phyloP scores from a whole-genome alignment of 345 rosid genomes.

The Brassica cretica region DNA sequence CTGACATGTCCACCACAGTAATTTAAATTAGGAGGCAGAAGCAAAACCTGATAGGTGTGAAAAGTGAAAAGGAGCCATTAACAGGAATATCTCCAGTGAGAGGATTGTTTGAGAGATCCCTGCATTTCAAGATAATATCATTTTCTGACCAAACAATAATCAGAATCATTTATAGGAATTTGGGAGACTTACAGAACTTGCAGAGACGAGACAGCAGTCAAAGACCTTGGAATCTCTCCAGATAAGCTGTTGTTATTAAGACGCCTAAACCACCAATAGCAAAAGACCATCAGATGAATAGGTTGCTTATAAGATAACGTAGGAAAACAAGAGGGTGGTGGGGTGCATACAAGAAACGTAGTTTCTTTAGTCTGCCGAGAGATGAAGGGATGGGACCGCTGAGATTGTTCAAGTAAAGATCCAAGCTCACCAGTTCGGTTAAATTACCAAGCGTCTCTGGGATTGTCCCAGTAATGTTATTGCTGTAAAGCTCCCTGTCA shows the following conservation, averaged over 20 bases:
- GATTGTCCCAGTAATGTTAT: slow-evolving; percentile 63
- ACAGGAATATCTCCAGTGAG: slow-evolving; percentile 47
- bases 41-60: slow-evolving; percentile 48
- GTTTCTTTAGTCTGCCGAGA: slow-evolving; percentile 58
- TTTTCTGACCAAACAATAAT: slow-evolving; percentile 17
- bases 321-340: not conserved
- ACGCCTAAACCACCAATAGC: slow-evolving; percentile 39
- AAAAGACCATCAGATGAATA: slow-evolving; percentile 22
- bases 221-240: slow-evolving; percentile 46
- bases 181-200: slow-evolving; percentile 43
- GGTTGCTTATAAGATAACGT: not conserved
- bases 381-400: slow-evolving; percentile 60
- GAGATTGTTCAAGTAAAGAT: slow-evolving; percentile 76
- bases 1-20: not conserved
- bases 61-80: slow-evolving; percentile 47
- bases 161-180: slow-evolving; percentile 4
- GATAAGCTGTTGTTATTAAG: slow-evolving; percentile 44
- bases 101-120: slow-evolving; percentile 42
- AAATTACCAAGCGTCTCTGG: slow-evolving; percentile 86
- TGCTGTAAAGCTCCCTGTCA: slow-evolving; percentile 83
- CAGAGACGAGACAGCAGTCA: slow-evolving; percentile 37
- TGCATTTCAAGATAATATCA: slow-evolving; percentile 31
- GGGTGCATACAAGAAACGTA: slow-evolving; percentile 69
- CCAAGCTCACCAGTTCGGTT: slow-evolving; percentile 88
- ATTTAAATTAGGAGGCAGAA: not conserved